Base-by-base conservation (phyloP, 2,329 filamentous ascomycete species). In the Dactylonectria macrodidyma region DNA sequence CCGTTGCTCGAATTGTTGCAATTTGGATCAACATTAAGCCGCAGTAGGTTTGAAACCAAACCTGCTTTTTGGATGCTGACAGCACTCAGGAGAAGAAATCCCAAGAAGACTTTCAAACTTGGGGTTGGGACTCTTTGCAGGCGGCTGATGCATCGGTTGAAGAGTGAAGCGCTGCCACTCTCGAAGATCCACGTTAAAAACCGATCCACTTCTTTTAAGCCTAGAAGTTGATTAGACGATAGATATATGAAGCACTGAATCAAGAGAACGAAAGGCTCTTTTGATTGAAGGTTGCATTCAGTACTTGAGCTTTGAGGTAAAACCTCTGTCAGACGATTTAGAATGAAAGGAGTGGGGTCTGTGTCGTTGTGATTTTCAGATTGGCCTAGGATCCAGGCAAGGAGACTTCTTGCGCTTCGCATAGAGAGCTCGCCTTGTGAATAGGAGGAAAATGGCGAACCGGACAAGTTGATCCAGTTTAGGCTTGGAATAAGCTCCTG, bases 191-290 rank as follows among this genome's bases (percentile, higher is more conserved):
- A 57, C 8, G 9, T 14, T 12, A 57, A 57, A 24, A 63, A 63
- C 1, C 3, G 2, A 22, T 50, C 19, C 16, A 57, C 44, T 2
- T 57, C 52, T 5, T 24, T 3, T 2, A 14, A 19, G 19, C 19
- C 5, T 8, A 62, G n/a, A 8, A 22, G 7, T 3, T 11, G 9
- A 19, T 63, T 63, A 2, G 60, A 63, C 6, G 33, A 34, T 9
- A 57, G 44, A 44, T 63, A 63, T 14, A 63, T 51, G 33, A n/a
- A 33, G 16, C 6, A 44, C 24, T 57, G 36, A 5, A 62, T n/a
- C 0, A 62, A 14, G 1, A 44, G 34, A 12, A 50, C n/a, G 14
- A 51, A 41, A 41, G 60, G 60, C 1, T 51, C 60, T 1, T 8
- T 50, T 1, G 26, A 36, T 51, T 1, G 7, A 22, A 9, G 41